Evolutionary conservation across 768 basidiomycete genomes (phyloP).

Genomic region (Paxillus involutus): DNA sequence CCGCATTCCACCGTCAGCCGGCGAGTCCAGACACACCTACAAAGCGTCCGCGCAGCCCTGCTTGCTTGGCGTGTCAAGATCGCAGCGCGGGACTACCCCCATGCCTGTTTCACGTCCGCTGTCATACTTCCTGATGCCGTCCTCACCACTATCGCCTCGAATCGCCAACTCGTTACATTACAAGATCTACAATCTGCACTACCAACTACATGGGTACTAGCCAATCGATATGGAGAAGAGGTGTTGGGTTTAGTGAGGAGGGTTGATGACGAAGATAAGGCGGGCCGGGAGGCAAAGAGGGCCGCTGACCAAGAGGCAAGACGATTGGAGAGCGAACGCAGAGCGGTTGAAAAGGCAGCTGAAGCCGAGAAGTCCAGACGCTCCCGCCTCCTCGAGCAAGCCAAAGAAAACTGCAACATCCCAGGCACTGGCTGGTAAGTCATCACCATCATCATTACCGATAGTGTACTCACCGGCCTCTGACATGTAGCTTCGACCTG

Average conservation of each 20-base stretch:
- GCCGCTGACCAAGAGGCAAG: background rate
- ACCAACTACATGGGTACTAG: slow-evolving; percentile 1
- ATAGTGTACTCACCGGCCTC: no score
- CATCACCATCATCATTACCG: background rate
- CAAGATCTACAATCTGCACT: slow-evolving; percentile 6
- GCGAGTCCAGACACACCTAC: background rate
- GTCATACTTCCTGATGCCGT: slow-evolving; percentile 26
- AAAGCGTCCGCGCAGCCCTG: background rate
- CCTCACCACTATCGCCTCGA: slow-evolving; percentile 24
- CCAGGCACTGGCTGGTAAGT: slow-evolving; percentile 1
- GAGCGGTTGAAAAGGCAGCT: background rate
- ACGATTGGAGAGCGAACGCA: background rate
- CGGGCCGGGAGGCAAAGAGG: slow-evolving; percentile 5
- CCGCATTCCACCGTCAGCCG: background rate
- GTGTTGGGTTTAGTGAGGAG: slow-evolving; percentile 17
- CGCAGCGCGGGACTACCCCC: background rate
- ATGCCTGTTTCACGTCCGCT: background rate
- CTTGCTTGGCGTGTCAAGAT: background rate
- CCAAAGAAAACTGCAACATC: slow-evolving; percentile 1
- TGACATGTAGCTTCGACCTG: background rate
- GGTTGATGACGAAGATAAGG: slow-evolving; percentile 10
- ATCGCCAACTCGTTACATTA: slow-evolving; percentile 4
- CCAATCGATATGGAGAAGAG: slow-evolving; percentile 21
- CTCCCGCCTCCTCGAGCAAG: background rate
- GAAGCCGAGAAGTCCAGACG: background rate